Evolutionary conservation across 768 basidiomycete genomes (phyloP), one percentile per base, ranked within the genome.

Genomic region (Butyriboletus loyo): DNA sequence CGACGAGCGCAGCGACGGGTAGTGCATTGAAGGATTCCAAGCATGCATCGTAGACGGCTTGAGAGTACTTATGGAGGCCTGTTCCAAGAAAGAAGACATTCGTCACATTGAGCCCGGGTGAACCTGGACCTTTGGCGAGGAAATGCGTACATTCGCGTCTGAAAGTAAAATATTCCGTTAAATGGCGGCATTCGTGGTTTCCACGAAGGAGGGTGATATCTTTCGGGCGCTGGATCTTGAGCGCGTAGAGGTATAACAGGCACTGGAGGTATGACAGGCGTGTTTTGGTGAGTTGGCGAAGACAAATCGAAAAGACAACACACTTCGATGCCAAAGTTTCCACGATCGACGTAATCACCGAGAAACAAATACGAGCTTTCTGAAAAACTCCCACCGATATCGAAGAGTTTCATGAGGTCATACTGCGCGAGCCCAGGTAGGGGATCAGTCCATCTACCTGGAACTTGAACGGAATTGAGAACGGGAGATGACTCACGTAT

Each of bases 101-200:
- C 13, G 19, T 52, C 41, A 53, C 27, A 39, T 44, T 62, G 39
- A 59, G 54, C 35, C 34, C 14, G 37, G 28, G 35, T 8, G 24
- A 47, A 53, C n/a, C 52, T 41, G 31, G 48, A 46, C 41, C 32
- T 17, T 32, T 42, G 46, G 48, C 43, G n/a, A 31, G 43, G 25
- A 58, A 30, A 42, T 30, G 71, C 85, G 72, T 62, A 95, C 88
- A 89, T 87, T 98, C 96, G 56, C 92, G 87, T 75, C 93, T 95
- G 77, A 98, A 98, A 9, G 96, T 98, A 66, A 98, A 98, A 69
- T 95, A 97, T 72, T 95, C 93, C 2, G 96, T 98, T 42, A 98
- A 76, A 73, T 98, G 95, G 34, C 87, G 83, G 68, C 96, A 98
- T 77, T 98, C 96, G 73, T 98, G 96, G 68, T 98, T 98, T 9